A percentile compares a stretch with the other conserved stretches of the same genome.
These are phyloP conservation scores for Paralagenidium karlingii DNA, from an alignment of 352 stramenopile genomes.

Conservation along the genomic window DNA sequence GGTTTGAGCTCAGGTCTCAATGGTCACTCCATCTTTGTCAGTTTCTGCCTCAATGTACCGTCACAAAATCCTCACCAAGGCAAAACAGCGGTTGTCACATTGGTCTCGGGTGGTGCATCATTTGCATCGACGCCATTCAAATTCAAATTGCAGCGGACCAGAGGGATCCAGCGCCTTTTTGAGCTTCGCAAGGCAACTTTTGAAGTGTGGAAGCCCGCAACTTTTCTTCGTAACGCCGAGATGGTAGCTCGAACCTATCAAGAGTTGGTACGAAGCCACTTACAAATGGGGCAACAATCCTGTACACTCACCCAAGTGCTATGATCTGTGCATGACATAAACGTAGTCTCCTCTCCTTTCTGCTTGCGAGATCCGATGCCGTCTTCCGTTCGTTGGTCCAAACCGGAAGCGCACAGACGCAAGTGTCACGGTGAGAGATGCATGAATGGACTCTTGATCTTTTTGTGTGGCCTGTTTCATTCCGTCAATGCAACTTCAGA, in stretches of 20 bases:
- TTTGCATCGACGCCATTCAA: slow-evolving; percentile 10
- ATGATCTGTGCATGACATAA: neutral
- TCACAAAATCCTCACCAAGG: slow-evolving; percentile 38
- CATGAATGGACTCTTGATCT: no score
- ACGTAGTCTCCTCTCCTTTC: slow-evolving; percentile 31
- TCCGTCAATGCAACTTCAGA: no score
- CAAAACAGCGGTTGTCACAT: slow-evolving; percentile 30
- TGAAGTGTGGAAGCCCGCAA: slow-evolving; percentile 54
- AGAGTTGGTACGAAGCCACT: slow-evolving; percentile 26
- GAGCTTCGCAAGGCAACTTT: slow-evolving; percentile 72
- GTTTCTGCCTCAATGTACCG: slow-evolving; percentile 65
- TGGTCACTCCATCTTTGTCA: slow-evolving; percentile 47
- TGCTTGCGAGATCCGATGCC: slow-evolving; percentile 27
- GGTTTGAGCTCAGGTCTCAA: slow-evolving; percentile 19
- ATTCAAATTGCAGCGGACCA: slow-evolving; percentile 42
- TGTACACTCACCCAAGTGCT: neutral
- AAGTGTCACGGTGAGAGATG: slow-evolving; percentile 60
- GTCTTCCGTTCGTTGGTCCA: slow-evolving; percentile 48
- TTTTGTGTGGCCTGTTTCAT: no score
- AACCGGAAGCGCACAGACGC: slow-evolving; percentile 54
- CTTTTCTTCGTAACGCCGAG: slow-evolving; percentile 52
- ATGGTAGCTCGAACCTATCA: slow-evolving; percentile 49
- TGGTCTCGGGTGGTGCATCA: slow-evolving; percentile 9
- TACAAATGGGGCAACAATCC: neutral
- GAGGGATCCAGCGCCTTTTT: slow-evolving; percentile 59